Evolutionary conservation across 257 asterid genomes (phyloP).

Genomic region (Eustoma russellianum): DNA sequence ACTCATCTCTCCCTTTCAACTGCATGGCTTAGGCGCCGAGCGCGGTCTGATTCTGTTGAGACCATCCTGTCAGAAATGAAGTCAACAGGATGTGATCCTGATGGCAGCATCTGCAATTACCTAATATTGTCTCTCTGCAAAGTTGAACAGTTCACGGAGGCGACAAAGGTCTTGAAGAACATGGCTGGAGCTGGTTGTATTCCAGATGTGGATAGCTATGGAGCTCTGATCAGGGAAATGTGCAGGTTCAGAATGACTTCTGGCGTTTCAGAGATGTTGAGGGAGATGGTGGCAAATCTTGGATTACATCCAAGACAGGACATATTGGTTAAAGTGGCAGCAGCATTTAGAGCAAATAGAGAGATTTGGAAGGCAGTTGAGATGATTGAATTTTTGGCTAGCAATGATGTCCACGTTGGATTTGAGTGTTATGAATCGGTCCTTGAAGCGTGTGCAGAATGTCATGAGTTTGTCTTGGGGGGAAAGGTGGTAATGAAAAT

Average conservation of each 20-base stretch:
- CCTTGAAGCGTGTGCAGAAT: conserved; percentile 70
- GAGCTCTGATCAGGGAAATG: conserved; percentile 41
- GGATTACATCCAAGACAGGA: conserved; percentile 60
- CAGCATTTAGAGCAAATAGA: conserved; percentile 46
- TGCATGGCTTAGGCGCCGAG: conserved; percentile 46
- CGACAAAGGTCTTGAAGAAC: conserved; percentile 37
- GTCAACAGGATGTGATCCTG: conserved; percentile 54
- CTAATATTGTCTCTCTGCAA: conserved; percentile 68
- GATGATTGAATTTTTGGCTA: conserved; percentile 51
- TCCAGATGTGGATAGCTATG: conserved; percentile 64
- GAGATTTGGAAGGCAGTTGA: conserved; percentile 58
- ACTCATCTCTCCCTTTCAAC: conserved; percentile 49
- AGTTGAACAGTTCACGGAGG: conserved; percentile 50
- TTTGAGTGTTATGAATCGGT: conserved; percentile 60
- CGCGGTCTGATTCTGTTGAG: conserved; percentile 19
- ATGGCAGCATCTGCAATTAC: conserved; percentile 63
- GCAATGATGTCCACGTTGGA: conserved; percentile 36
- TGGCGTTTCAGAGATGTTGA: conserved; percentile 28
- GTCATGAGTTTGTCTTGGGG: conserved; percentile 33
- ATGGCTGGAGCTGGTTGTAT: conserved; percentile 54
- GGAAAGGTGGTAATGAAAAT: conserved; percentile 25
- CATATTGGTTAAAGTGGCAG: conserved; percentile 37
- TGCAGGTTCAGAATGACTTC: conserved; percentile 37
- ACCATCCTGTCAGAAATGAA: conserved; percentile 41
- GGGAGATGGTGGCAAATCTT: conserved; percentile 51